Percentiles rank a stretch among this genome's conserved stretches.
Conservation (phyloP, 257 asterid species). For the Nemophila menziesii region DNA sequence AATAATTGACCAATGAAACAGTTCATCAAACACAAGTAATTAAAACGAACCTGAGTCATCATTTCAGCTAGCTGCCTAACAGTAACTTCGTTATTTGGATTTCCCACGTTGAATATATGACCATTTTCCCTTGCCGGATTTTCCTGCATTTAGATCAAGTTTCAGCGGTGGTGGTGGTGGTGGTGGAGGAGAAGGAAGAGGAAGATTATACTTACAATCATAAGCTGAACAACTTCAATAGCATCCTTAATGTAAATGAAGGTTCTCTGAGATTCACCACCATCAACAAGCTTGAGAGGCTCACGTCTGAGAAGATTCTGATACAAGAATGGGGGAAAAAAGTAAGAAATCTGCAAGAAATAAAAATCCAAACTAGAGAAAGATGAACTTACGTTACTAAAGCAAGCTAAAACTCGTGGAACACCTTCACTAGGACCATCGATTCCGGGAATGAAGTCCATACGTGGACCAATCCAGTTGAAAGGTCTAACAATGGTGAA, state of each 20-base stretch:
- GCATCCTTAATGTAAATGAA: conserved; percentile 89
- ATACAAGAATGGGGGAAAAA: conserved; percentile 10
- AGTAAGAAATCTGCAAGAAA: conserved; percentile 15
- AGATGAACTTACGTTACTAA: conserved; percentile 69
- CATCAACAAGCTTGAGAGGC: conserved; percentile 90
- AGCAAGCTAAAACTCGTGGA: conserved; percentile 94
- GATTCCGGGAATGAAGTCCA: conserved; percentile 96
- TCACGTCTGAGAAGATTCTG: conserved; percentile 83
- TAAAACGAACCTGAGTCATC: conserved; percentile 99
- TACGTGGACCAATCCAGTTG: conserved; percentile 98
- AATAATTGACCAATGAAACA: conserved; percentile 39
- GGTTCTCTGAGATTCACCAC: conserved; percentile 91
- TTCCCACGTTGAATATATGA: conserved; percentile 84
- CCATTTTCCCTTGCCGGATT: conserved; percentile 91
- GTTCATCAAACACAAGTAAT: not conserved
- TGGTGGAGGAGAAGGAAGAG: conserved; percentile 2
- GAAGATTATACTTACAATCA: conserved; percentile 64
- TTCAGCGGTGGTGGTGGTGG: too few relatives aligned
- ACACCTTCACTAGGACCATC: conserved; percentile 98
- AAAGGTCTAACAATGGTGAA: conserved; percentile 94
- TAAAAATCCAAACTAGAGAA: conserved; percentile 9
- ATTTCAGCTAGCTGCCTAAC: conserved; percentile 95
- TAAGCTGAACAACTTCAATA: conserved; percentile 80
- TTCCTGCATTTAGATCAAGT: too few relatives aligned
- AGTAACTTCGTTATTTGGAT: conserved; percentile 90